Evolutionary conservation across 1,139 yeast genomes (phyloP).

Genomic region (Kurtzmaniella quercitrusa): DNA sequence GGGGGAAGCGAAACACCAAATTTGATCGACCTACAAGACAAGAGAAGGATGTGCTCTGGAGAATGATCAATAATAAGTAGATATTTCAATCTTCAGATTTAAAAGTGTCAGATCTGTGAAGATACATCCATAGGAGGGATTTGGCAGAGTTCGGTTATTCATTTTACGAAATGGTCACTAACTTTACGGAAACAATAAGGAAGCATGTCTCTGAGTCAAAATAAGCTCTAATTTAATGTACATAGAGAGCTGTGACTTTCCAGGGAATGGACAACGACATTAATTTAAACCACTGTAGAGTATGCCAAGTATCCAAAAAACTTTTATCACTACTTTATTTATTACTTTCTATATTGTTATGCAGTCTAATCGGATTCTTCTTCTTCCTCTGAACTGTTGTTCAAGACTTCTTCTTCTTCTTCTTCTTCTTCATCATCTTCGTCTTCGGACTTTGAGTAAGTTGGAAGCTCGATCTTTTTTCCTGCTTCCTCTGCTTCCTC

Average conservation of each 20-base stretch:
- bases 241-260: no score
- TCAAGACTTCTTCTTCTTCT: slow-evolving; percentile 19
- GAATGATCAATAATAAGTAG: slow-evolving; percentile 67
- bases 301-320: no score
- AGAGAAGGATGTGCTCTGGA: slow-evolving; percentile 65
- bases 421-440: slow-evolving; percentile 22
- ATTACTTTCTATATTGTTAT: background rate
- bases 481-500: slow-evolving; percentile 10
- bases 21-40: slow-evolving; percentile 36
- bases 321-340: background rate
- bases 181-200: no score
- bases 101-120: no score
- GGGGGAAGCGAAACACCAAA: slow-evolving; percentile 26
- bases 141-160: no score
- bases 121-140: no score
- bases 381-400: slow-evolving; percentile 16
- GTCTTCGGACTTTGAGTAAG: slow-evolving; percentile 15
- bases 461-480: slow-evolving; percentile 9
- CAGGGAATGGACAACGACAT: no score
- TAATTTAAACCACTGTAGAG: no score
- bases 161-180: no score
- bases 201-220: no score
- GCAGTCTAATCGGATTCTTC: slow-evolving; percentile 5
- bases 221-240: no score
- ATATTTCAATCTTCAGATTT: slow-evolving; percentile 15